These are phyloP conservation scores for Pinus tabuliformis DNA, from an alignment of 75 land plant species.

Conservation along the genomic window DNA sequence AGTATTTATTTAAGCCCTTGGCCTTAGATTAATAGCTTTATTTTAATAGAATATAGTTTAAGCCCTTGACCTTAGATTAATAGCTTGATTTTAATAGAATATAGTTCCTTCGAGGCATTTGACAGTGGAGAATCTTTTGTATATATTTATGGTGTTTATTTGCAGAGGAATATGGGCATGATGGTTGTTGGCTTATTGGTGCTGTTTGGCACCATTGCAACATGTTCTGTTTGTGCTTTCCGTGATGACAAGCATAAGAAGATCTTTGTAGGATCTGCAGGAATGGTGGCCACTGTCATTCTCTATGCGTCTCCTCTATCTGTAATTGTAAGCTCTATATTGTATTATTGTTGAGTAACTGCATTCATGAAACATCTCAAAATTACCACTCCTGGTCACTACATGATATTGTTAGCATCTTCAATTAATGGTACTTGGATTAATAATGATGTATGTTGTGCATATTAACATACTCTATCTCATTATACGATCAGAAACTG, in stretches of 20 bases:
- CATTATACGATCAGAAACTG: no score
- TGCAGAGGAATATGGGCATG: background rate
- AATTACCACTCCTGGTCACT: no score
- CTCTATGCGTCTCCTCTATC: slow-evolving; percentile 48
- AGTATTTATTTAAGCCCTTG: background rate
- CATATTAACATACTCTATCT: no score
- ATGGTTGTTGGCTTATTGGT: slow-evolving; percentile 7
- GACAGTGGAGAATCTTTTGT: background rate
- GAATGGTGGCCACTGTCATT: slow-evolving; percentile 34
- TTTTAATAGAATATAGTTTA: background rate
- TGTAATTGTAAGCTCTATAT: slow-evolving; percentile 27
- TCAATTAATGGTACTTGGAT: no score
- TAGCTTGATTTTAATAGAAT: no score
- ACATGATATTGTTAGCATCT: no score
- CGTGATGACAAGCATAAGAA: slow-evolving; percentile 46
- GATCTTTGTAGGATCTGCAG: slow-evolving; percentile 37
- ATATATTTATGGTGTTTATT: background rate
- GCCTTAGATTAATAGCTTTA: background rate
- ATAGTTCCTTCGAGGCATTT: background rate
- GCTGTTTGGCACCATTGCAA: slow-evolving; percentile 19
- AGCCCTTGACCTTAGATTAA: no score
- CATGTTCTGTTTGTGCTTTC: slow-evolving; percentile 20
- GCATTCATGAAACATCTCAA: no score
- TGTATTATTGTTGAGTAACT: background rate
- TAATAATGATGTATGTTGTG: no score